Evolutionary conservation across 352 stramenopile genomes (phyloP), one percentile per base, ranked within the genome.

Genomic region (Phytophthora constricta): DNA sequence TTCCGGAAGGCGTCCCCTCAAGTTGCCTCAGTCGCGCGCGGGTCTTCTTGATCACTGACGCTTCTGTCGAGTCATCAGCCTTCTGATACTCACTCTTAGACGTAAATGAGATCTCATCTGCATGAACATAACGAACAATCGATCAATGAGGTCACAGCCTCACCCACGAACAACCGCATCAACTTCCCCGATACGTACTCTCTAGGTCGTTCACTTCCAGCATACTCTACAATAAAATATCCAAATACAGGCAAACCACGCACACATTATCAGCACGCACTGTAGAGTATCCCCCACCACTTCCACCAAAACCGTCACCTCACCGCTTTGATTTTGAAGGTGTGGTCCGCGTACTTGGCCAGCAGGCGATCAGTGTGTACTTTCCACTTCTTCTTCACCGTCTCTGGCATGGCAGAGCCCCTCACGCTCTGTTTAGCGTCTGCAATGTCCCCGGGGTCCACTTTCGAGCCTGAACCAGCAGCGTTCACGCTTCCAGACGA

Each of bases 271-370:
- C n/a, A n/a, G n/a, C n/a, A n/a, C n/a, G n/a, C n/a, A n/a, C n/a
- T n/a, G n/a, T n/a, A n/a, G n/a, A n/a, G n/a, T n/a, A n/a, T n/a
- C n/a, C n/a, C n/a, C n/a, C n/a, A n/a, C n/a, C n/a, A 37, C 7
- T 37, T n/a, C 23, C 19, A 19, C 28, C 16, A 58, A 23, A 23
- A 9, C 20, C 26, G 2, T 1, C 11, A 17, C 68, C 77, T 47
- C 41, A 88, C 79, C 67, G 83, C 80, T 70, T 93, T 89, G 62
- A 93, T 92, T 49, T 83, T 83, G 64, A 92, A 93, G 33, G 75
- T 91, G 43, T 90, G 66, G 23, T 84, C 74, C 19, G 76, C 75
- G 26, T 84, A 90, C 48, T 89, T 87, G 25, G 80, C 74, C 56
- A 95, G 46, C 7, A 93, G 57, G 9, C 78, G 68, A 45, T 95